Evolutionary conservation across 2,329 filamentous ascomycete species (phyloP), one percentile per base, ranked within the genome.

Genomic region (Penicillium sp.): DNA sequence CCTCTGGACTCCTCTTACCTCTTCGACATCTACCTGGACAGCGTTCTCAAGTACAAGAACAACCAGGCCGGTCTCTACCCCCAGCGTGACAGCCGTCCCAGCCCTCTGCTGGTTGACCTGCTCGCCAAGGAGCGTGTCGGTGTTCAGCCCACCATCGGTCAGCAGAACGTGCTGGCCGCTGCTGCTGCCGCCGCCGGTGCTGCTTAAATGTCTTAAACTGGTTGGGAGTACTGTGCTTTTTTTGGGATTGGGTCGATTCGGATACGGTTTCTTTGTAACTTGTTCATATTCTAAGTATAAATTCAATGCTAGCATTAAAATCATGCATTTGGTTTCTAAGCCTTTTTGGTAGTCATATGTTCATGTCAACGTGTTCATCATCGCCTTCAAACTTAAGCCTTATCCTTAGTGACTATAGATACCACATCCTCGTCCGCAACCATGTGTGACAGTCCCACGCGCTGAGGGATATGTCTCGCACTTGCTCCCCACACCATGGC

Each of bases 401-500:
- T 50, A 45, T 67, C 79, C 62, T 78, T 80, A 1, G 78, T 73
- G 53, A 88, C 82, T 67, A 88, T 86, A 51, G 82, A 85, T 45
- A 88, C 84, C 50, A 88, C 85, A 75, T 88, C 85, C 71, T 87
- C 85, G 65, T 88, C 85, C 5, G 78, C 70, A 27, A 99, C 92
- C 11, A 84, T 67, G 79, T 99, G 94, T 6, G 84, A 80, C 67
- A 99, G 74, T 1, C 94, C 95, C 36, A 97, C 93, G 58, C 94
- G 81, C 79, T 99, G 94, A 34, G 95, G 94, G 34, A 97, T 82
- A 79, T 99, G 95, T 67, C 91, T 86, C 34, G 94, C 94, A 74
- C 93, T 97, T 16, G 92, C 92, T 4, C 94, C 94, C 95, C 95
- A 99, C 0, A 99, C 94, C 62, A 97, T 77, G 3, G 94, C 95